Conservation (phyloP, 2,329 filamentous ascomycete species). For the Beauveria australis region DNA sequence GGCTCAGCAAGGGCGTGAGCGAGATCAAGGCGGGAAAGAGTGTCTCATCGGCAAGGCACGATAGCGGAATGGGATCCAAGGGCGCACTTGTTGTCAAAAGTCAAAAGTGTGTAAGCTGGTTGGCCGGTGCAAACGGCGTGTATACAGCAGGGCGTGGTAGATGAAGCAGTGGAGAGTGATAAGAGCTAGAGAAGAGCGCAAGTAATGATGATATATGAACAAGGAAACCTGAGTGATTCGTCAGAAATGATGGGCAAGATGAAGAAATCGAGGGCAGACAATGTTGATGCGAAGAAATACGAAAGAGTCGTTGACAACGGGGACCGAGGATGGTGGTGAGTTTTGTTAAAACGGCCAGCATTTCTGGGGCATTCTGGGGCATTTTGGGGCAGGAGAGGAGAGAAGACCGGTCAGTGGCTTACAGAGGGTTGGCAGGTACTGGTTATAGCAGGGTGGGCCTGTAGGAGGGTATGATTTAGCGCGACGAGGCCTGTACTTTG, state of each 20-base stretch:
- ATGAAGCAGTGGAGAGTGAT: not conserved
- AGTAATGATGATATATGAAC: not conserved
- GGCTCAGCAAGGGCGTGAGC: slow-evolving; percentile 9
- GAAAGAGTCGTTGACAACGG: not conserved
- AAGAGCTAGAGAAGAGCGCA: not conserved
- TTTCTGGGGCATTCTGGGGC: not conserved
- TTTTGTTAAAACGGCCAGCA: slow-evolving; percentile 4
- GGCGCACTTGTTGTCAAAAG: not conserved
- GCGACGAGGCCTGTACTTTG: not conserved
- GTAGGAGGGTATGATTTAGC: not conserved
- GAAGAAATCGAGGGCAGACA: not conserved
- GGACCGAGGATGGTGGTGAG: slow-evolving; percentile 3
- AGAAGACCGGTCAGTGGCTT: not conserved
- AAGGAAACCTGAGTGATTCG: not conserved
- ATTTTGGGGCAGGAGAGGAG: not conserved
- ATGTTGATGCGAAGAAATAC: slow-evolving; percentile 7
- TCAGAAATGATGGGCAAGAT: not conserved
- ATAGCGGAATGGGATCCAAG: slow-evolving; percentile 7
- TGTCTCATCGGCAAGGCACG: slow-evolving; percentile 11
- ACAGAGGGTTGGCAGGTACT: too few species aligned
- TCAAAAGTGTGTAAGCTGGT: slow-evolving; percentile 2
- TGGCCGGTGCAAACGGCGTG: not conserved
- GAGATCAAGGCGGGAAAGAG: slow-evolving; percentile 18
- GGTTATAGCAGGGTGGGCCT: not conserved
- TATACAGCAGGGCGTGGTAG: not conserved